Base-by-base conservation (phyloP, 192 early-diverging fungal species). In the Pilobolus umbonatus region DNA sequence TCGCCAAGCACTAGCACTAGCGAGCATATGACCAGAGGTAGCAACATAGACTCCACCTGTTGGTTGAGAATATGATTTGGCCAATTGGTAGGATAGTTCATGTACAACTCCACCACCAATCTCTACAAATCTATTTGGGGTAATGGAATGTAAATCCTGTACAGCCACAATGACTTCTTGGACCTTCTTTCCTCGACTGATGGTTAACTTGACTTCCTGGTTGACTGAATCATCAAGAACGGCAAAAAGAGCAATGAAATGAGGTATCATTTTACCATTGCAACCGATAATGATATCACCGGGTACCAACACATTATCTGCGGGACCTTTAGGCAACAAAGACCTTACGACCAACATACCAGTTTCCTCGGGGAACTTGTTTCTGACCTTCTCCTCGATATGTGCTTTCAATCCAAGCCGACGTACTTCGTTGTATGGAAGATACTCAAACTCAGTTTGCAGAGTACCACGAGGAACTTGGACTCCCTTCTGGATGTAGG, bases 61-160 rank as follows among this genome's bases (percentile, higher is more conserved):
- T 14, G 89, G 87, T 24, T 85, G 72, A 4, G 78, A 76, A 64
- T 85, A 86, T 8, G 76, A 75, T 61, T 85, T 80, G 0, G 89
- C 89, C n/a, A 92, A 67, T 57, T 90, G 86, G 57, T 87, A 90
- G 6, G 85, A 86, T 25, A 92, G 65, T 44, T 88, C 77, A 62
- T 90, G 78, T 17, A 90, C 77, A 47, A 87, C 81, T 29, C 81
- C 87, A 44, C 92, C 92, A 47, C 94, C 94, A 38, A 93, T 81
- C 52, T 92, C 85, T 1, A 96, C 82, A 71, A 87, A 91, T 29
- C 85, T 75, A 57, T 89, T 82, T 1, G 94, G 93, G 4, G 93
- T 93, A 30, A 91, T 82, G 2, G 74, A 72, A 57, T 88, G 86
- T 53, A 92, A 65, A 61, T 92, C 85, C 64, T 92, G 80, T 1